Percentiles rank a stretch among this genome's conserved stretches.
These are phyloP conservation scores for Alternaria rosae DNA, from an alignment of 2,329 filamentous ascomycete species.

Conservation along the genomic window DNA sequence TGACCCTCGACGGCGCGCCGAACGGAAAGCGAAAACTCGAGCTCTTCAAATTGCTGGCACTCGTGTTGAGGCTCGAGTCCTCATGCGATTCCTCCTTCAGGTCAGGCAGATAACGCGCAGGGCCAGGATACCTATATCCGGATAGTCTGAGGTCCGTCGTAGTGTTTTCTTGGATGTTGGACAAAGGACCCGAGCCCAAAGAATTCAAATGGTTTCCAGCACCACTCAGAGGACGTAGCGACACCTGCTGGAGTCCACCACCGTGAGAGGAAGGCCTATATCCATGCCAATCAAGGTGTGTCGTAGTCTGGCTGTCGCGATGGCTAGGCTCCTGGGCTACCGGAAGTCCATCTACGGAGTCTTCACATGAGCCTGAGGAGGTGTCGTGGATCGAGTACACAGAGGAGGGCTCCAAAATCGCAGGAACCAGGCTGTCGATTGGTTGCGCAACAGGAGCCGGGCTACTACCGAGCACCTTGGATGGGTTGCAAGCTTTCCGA, in stretches of 20 bases:
- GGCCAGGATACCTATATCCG: constrained; percentile 40
- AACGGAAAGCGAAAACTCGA: constrained; percentile 37
- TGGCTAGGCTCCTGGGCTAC: constrained; percentile 18
- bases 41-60: constrained; percentile 43
- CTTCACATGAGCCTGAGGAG: constrained; percentile 21
- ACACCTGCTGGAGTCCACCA: not conserved
- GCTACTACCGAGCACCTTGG: constrained; percentile 6
- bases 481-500: constrained; percentile 10
- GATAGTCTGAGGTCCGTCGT: constrained; percentile 46
- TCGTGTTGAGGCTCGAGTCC: constrained; percentile 53
- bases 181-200: constrained; percentile 3
- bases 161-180: constrained; percentile 35
- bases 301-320: constrained; percentile 47
- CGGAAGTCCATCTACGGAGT: constrained; percentile 19
- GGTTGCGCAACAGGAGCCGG: constrained; percentile 13
- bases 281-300: constrained; percentile 41
- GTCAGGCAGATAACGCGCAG: constrained; percentile 50
- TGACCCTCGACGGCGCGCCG: constrained; percentile 23
- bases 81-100: constrained; percentile 59
- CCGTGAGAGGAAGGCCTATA: not conserved
- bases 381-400: constrained; percentile 34
- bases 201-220: constrained; percentile 16
- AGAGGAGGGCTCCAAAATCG: constrained; percentile 28
- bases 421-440: constrained; percentile 21
- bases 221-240: constrained; percentile 6